Base-by-base conservation (phyloP, 2,329 filamentous ascomycete species). In the Salinomyces thailandicus region DNA sequence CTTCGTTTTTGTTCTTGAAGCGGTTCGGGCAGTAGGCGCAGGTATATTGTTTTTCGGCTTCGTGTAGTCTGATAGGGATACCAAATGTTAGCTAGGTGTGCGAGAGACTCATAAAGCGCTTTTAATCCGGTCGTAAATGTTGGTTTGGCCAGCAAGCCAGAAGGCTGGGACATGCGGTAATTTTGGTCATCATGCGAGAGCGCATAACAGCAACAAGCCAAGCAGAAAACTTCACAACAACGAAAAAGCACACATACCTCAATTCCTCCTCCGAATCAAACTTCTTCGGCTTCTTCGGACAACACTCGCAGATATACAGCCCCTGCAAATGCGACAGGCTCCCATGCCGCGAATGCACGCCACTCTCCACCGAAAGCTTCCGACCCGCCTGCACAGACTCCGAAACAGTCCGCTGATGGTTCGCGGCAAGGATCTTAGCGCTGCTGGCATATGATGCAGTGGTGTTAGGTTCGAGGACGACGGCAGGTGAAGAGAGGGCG, bases 1-100 rank as follows among this genome's bases (percentile, higher is more conserved):
- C 87, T 64, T 96, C 91, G 53, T 96, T 96, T 64, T 96, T 96
- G 66, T 96, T 96, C 64, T 96, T 96, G 69, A 96, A 96, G 8
- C 89, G 79, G 58, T 95, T 95, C 28, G 82, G 82, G 60, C 89
- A 96, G 58, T 85, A 96, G 18, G 77, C 73, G 61, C 89, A 96
- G 44, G 84, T 84, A 60, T 95, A 96, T 62, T 96, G 89, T 62
- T 96, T 96, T 62, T 96, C 91, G 55, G 85, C 79, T 61, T 91
- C 85, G 59, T 96, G 89, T 30, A 79, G 68, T 46, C 89, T 95
- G 32, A 7, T 16, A n/a, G n/a, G n/a, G n/a, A n/a, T n/a, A n/a
- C n/a, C 12, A 15, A 29, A 14, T 2, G 18, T 34, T n/a, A 34
- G 18, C 31, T 3, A 34, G n/a, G n/a, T n/a, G n/a, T n/a, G n/a